Evolutionary conservation across 805 yeast species (phyloP), one percentile per base, ranked within the genome.

Genomic region (Lachancea waltii): DNA sequence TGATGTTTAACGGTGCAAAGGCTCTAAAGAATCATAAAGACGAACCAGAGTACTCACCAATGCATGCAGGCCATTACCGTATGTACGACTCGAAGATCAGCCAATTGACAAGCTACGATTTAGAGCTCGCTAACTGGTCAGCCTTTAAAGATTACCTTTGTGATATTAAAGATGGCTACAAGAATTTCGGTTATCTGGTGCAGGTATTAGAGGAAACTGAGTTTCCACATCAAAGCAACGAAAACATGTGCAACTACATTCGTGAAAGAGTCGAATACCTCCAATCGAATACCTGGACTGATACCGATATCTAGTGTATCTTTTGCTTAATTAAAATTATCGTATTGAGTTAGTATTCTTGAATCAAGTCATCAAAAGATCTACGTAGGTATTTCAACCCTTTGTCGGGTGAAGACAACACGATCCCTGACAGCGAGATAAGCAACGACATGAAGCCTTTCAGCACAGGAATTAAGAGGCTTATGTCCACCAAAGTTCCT

Each of bases 211-310:
- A 14, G 11, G 23, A 27, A 8, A 37, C 38, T 7, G 38, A 42
- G 17, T 21, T 35, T n/a, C 43, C 45, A 9, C 40, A 42, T 14
- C 46, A 44, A 6, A 40, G 41, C 19, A 36, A 40, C 36, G 24
- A 34, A n/a, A 33, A 33, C 10, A 51, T 56, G 60, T 56, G 61
- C 36, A 35, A 43, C 23, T 56, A 56, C 40, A 46, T 56, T 14
- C 30, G 36, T 17, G 48, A 45, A 7, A 47, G 58, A 33, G 40
- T 46, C 9, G 32, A 35, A n/a, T 53, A 39, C 35, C 40, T 48
- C 24, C 23, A 23, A 13, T 23, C 30, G 7, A 40, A 47, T 14
- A 39, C 52, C 11, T 48, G 48, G 50, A 27, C 24, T 13, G 30
- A 20, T 16, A 5, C 22, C 13, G 29, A 29, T 22, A 29, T 29